These are phyloP conservation scores for Phialocephala sp. DNA, from an alignment of 2,329 filamentous ascomycete genomes.

Conservation along the genomic window DNA sequence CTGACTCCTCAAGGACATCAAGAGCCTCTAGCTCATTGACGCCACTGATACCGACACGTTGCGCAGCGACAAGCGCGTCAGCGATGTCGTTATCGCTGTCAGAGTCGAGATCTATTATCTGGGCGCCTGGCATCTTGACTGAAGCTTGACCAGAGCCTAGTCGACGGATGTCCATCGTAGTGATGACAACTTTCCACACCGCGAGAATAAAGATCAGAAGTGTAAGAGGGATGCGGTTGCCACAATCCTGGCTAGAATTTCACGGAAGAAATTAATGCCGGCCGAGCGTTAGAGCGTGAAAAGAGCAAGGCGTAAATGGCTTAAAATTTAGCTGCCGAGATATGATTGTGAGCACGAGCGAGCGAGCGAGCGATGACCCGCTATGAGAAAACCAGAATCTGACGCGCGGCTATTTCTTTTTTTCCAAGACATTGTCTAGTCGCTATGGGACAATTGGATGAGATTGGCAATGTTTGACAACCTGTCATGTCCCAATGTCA, in stretches of 20 bases:
- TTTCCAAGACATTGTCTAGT: neutral
- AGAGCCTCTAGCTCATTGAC: slow-evolving; percentile 18
- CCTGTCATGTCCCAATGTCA: slow-evolving; percentile 26
- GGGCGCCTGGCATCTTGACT: slow-evolving; percentile 18
- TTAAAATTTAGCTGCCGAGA: slow-evolving; percentile 3
- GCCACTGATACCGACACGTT: slow-evolving; percentile 24
- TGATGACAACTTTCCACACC: slow-evolving; percentile 14
- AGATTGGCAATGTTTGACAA: neutral
- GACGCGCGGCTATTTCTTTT: slow-evolving; percentile 16
- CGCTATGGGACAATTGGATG: slow-evolving; percentile 9
- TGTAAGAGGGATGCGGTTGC: slow-evolving; percentile 11
- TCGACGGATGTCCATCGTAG: slow-evolving; percentile 21
- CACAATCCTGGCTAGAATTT: slow-evolving; percentile 10
- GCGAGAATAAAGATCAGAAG: slow-evolving; percentile 11
- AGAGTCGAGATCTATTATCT: slow-evolving; percentile 29
- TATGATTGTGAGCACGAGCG: neutral
- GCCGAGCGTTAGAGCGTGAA: neutral
- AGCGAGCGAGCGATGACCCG: slow-evolving; percentile 2
- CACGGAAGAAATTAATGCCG: neutral
- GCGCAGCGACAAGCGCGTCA: slow-evolving; percentile 16
- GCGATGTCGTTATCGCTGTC: slow-evolving; percentile 23
- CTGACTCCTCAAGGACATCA: slow-evolving; percentile 22
- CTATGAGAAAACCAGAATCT: neutral
- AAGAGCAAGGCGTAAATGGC: neutral
- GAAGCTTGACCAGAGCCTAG: slow-evolving; percentile 15